Base-by-base conservation (phyloP, 1,139 yeast genomes). In the Dujonia santamariae region DNA sequence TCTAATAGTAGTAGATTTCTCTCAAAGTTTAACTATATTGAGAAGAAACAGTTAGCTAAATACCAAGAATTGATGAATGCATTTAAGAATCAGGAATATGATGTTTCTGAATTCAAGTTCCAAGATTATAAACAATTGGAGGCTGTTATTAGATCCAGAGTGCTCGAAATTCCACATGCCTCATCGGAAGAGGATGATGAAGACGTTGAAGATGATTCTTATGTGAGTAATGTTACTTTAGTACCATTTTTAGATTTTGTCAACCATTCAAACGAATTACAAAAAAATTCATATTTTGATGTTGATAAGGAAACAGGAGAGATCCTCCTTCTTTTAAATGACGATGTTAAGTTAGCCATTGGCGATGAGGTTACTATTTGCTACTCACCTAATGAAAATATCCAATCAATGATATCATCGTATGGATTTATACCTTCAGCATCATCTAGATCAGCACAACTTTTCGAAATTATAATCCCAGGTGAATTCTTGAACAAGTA, bases 181-280 rank as follows among this genome's bases (percentile, higher is more conserved):
- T n/a, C n/a, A n/a, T n/a, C n/a, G n/a, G n/a, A n/a, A n/a, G 30
- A 28, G 8, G 43, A 27, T 2, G 41, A 39, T 11, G 42, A 34
- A 4, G 27, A 31, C 13, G 32, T 29, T 7, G 31, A 37, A n/a
- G 26, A 24, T 12, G 35, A 23, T 8, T 26, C 23, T 11, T 36
- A 28, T 19, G 19, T 11, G 17, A 36, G 36, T 11, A 28, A 36
- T 18, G 66, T 78, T 0, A 71, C 85, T 0, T 53, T 82, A 37
- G 85, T 82, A 1, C 88, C 92, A 0, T 43, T 79, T 1, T 50
- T 82, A 22, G 92, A 82, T 51, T 82, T 75, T 62, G 85, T 74
- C 4, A 82, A 82, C 48, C 92, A 82, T 50, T 9, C 32, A 9
- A 58, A 56, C 30, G 59, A 56, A 29, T 58, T 54, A 27, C 25